phyloP scores from a whole-genome alignment of 345 rosid genomes.

The Linum trigynum region DNA sequence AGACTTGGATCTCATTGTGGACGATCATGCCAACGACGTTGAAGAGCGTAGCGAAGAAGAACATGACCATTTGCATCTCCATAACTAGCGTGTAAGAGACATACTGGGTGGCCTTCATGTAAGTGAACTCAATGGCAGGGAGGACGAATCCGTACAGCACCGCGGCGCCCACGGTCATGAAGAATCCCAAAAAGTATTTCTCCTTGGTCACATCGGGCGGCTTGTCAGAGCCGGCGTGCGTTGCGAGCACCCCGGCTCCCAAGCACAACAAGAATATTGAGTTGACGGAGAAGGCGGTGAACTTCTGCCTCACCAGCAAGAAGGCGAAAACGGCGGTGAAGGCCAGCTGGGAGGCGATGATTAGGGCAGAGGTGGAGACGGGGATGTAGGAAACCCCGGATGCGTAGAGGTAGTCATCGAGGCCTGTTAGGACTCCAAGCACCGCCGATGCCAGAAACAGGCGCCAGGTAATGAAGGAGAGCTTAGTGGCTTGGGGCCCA shows the following conservation, averaged over 20 bases:
- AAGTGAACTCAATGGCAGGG: slow-evolving; percentile 19
- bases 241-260: background rate
- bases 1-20: slow-evolving; percentile 21
- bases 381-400: background rate
- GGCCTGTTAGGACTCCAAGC: slow-evolving; percentile 13
- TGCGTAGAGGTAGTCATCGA: slow-evolving; percentile 1
- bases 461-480: slow-evolving; percentile 14
- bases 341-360: slow-evolving; percentile 1
- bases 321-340: background rate
- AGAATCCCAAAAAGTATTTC: slow-evolving; percentile 17
- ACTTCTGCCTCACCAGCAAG: background rate
- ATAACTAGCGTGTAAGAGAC: slow-evolving; percentile 23
- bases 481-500: background rate
- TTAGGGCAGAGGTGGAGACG: background rate
- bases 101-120: slow-evolving; percentile 20
- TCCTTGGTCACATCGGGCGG: slow-evolving; percentile 15
- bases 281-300: background rate
- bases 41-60: slow-evolving; percentile 28
- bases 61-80: slow-evolving; percentile 28
- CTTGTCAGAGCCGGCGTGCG: slow-evolving; percentile 21
- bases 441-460: slow-evolving; percentile 15
- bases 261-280: background rate
- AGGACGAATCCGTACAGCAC: slow-evolving; percentile 26
- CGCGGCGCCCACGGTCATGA: slow-evolving; percentile 25
- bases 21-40: slow-evolving; percentile 22